phyloP scores from a whole-genome alignment of 768 basidiomycete genomes.

The Imleria badia region DNA sequence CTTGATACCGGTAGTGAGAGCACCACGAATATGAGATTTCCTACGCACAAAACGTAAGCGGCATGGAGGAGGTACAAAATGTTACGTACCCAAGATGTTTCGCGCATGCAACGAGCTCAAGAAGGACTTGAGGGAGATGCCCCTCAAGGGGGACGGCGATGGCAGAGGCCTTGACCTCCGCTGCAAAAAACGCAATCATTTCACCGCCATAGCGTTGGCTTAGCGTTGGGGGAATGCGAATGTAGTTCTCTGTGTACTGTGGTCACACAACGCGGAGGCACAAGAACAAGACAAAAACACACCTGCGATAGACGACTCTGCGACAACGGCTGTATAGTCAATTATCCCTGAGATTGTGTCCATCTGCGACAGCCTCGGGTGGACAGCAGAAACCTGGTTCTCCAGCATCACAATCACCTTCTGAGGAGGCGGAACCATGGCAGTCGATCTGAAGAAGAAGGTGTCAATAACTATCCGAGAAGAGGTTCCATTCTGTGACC shows the following conservation, averaged over 20 bases:
- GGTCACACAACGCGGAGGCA: background rate
- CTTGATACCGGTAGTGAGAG: background rate
- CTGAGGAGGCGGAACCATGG: background rate
- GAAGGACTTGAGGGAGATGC: background rate
- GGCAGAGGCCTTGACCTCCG: background rate
- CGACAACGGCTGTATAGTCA: background rate
- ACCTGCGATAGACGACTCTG: background rate
- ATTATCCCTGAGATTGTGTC: background rate
- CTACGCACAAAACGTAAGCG: background rate
- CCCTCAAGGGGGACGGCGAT: background rate
- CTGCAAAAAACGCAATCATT: background rate
- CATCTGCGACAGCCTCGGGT: background rate
- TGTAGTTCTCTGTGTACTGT: background rate
- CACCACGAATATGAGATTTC: background rate
- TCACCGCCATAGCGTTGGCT: background rate
- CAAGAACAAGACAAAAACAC: background rate
- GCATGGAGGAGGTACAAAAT: background rate
- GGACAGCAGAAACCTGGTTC: background rate
- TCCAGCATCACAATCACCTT: background rate
- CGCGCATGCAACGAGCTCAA: background rate
- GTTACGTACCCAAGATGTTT: background rate
- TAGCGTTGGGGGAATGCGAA: background rate
- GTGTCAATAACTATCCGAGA: background rate
- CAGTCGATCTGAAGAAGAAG: background rate
- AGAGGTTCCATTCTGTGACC: background rate